Percentiles rank a stretch among this genome's conserved stretches.
Conservation (phyloP, 2,329 filamentous ascomycete genomes). For the Paecilomyces sp. region DNA sequence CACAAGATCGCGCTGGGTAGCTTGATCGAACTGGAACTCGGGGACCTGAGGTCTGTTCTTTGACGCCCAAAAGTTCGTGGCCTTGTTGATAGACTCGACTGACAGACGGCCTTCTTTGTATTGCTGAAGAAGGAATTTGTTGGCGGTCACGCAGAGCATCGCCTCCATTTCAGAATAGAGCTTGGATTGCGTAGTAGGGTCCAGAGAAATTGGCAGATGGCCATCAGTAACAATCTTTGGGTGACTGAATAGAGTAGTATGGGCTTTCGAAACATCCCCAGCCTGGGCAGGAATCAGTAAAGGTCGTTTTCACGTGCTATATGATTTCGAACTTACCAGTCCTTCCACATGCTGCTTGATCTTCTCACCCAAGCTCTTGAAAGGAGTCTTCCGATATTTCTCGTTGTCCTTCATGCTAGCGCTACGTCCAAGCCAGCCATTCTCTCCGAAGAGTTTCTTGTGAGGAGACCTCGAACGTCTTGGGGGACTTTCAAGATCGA, state of each 20-base stretch:
- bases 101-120: slow-evolving; percentile 32
- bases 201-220: slow-evolving; percentile 31
- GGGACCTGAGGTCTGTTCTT: slow-evolving; percentile 43
- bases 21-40: slow-evolving; percentile 48
- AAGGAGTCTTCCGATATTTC: slow-evolving; percentile 20
- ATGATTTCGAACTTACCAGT: slow-evolving; percentile 19
- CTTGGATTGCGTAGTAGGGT: slow-evolving; percentile 33
- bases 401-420: slow-evolving; percentile 22
- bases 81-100: slow-evolving; percentile 30
- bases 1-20: slow-evolving; percentile 44
- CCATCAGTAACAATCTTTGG: slow-evolving; percentile 14
- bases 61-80: slow-evolving; percentile 34
- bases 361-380: slow-evolving; percentile 30
- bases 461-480: slow-evolving; percentile 24
- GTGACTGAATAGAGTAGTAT: slow-evolving; percentile 5
- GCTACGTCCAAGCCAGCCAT: slow-evolving; percentile 32
- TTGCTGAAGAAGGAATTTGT: slow-evolving; percentile 38
- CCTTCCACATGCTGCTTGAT: slow-evolving; percentile 32
- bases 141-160: slow-evolving; percentile 39
- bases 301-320: not conserved
- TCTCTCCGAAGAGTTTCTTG: slow-evolving; percentile 37
- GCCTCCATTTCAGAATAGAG: slow-evolving; percentile 40
- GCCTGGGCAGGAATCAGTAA: slow-evolving; percentile 11
- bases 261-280: slow-evolving; percentile 17
- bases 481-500: slow-evolving; percentile 11